Conservation (phyloP, 345 rosid species). For the Citrus australasica region DNA sequence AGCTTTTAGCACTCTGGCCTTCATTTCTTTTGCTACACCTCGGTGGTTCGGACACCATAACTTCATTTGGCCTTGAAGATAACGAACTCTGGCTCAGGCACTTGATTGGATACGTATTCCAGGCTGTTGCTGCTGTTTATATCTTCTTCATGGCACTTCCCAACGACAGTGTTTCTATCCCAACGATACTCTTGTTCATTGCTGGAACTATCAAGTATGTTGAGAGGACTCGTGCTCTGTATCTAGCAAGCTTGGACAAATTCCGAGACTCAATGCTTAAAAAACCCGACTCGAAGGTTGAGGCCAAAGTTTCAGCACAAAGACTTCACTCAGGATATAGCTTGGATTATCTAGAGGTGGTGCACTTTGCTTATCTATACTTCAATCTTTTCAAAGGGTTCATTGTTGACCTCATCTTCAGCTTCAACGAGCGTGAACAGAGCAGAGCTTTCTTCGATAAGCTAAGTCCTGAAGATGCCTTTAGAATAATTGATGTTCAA, state of each 20-base stretch:
- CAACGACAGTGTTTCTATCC: conserved; percentile 19
- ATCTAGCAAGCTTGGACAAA: conserved; percentile 52
- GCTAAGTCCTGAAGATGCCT: conserved; percentile 30
- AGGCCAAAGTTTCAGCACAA: too few species aligned
- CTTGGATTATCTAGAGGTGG: conserved; percentile 20
- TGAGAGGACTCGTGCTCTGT: conserved; percentile 57
- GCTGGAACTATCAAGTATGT: conserved; percentile 55
- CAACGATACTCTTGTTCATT: conserved; percentile 36
- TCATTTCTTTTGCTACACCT: conserved; percentile 67
- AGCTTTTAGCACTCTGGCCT: conserved; percentile 64
- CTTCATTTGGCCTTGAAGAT: conserved; percentile 63
- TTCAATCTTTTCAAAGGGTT: conserved; percentile 52
- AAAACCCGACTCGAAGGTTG: conserved; percentile 27
- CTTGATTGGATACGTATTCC: conserved; percentile 41
- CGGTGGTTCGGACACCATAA: conserved; percentile 69
- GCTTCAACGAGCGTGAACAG: conserved; percentile 36
- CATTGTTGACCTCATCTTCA: conserved; percentile 53
- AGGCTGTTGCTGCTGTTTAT: conserved; percentile 40
- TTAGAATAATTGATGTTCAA: conserved; percentile 49
- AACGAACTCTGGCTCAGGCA: conserved; percentile 68
- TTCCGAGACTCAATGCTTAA: conserved; percentile 58
- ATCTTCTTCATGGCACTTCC: conserved; percentile 38
- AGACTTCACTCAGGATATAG: too few species aligned
- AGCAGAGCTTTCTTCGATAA: conserved; percentile 40
- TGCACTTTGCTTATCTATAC: conserved; percentile 35